These are phyloP conservation scores for Globisporangium rhizosaccharum DNA, from an alignment of 352 stramenopile species.

Conservation along the genomic window DNA sequence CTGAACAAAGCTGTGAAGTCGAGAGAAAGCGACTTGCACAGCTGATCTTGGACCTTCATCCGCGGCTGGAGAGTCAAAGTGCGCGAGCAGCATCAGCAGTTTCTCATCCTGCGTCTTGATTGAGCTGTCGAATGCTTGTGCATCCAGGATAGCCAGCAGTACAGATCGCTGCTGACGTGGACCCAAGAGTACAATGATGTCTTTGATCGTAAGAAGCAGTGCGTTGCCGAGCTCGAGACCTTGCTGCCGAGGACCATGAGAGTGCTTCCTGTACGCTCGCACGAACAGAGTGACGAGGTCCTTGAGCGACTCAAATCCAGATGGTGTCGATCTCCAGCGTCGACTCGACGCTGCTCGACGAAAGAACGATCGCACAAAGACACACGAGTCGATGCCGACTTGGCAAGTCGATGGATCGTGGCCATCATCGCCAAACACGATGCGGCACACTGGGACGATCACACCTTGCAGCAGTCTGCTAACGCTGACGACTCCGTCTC, in stretches of 20 bases:
- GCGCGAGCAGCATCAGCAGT: slow-evolving; percentile 4
- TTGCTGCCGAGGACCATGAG: background rate
- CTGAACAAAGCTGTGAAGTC: background rate
- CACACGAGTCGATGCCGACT: slow-evolving; percentile 1
- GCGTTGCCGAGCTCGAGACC: slow-evolving; percentile 17
- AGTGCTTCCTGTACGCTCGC: background rate
- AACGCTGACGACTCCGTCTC: slow-evolving; percentile 10
- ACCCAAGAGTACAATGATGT: slow-evolving; percentile 13
- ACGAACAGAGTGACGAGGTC: slow-evolving; percentile 11
- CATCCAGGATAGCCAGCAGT: background rate
- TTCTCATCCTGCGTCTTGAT: background rate
- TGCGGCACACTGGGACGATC: background rate
- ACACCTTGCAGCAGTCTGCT: background rate
- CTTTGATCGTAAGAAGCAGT: slow-evolving; percentile 27
- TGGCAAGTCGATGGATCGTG: background rate
- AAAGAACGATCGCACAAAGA: slow-evolving; percentile 9
- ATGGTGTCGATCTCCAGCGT: background rate
- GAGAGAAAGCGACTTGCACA: background rate
- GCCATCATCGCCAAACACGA: background rate
- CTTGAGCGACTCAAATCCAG: background rate
- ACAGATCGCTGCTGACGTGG: background rate
- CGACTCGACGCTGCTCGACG: background rate
- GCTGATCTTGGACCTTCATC: background rate
- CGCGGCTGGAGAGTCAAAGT: background rate
- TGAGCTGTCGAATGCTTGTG: background rate